Evolutionary conservation across 345 rosid species (phyloP), one percentile per base, ranked within the genome.

Genomic region (Arabidopsis suecica): DNA sequence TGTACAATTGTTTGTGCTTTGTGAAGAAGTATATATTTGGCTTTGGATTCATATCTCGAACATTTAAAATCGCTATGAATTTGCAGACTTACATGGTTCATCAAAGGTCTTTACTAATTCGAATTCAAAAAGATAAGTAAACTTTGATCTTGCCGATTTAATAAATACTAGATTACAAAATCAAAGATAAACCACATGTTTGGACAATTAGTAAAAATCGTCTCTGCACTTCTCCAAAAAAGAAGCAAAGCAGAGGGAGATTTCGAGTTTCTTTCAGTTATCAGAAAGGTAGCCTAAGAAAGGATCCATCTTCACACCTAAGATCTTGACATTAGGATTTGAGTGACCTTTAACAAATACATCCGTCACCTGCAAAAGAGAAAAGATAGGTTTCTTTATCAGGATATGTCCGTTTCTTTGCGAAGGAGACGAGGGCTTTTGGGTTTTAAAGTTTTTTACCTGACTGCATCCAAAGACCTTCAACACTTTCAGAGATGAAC

Each of bases 381-480:
- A 59, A 5, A 23, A 68, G 28, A 72, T 6, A 14, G 23, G 23
- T 72, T 57, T 44, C 20, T 42, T 18, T 49, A 36, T 49, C 13
- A 69, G 65, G 49, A 18, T 38, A 50, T 3, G 45, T 25, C 20
- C 18, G 13, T 44, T 61, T 72, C 6, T n/a, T 30, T 20, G 45
- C 42, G 9, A 69, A 7, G 57, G 45, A 47, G 76, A 38, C 3
- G 11, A 9, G 1, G 5, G 25, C 22, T 30, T 37, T 37, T 25
- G 37, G 9, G 25, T 58, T 34, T 56, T 32, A 37, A 49, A 1
- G 5, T 28, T 14, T 66, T 33, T 28, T 77, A 93, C 98, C 93
- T 94, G 98, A 68, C 83, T 76, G 83, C 97, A 91, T 74, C 99
- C 99, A 66, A 90, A 95, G 60, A 95, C 61, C 77, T 87, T 91